Conservation (phyloP, 768 basidiomycete genomes). For the Cystobasidium onofrii region DNA sequence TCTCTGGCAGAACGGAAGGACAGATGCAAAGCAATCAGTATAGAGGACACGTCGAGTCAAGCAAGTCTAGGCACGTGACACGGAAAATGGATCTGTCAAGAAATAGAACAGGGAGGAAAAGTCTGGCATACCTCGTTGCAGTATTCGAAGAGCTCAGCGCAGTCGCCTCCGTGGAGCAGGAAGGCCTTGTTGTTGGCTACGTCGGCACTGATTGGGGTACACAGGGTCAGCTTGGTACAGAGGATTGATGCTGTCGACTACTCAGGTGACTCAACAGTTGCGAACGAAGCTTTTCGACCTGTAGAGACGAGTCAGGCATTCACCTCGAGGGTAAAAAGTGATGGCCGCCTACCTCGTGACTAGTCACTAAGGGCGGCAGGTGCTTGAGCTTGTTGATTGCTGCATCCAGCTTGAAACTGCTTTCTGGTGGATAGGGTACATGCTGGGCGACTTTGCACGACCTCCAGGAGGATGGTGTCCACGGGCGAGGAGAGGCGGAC, state of each 20-base stretch:
- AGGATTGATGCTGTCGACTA: too few relatives aligned
- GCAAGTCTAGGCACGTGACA: neutral
- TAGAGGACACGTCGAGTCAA: too few relatives aligned
- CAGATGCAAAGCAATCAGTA: too few relatives aligned
- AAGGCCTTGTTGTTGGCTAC: constrained; percentile 86
- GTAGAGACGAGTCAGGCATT: neutral
- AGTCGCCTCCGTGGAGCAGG: constrained; percentile 92
- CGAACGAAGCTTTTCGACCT: constrained; percentile 44
- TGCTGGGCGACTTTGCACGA: constrained; percentile 69
- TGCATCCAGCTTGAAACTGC: constrained; percentile 10
- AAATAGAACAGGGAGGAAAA: neutral
- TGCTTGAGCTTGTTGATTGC: constrained; percentile 52
- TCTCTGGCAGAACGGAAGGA: constrained; percentile 51
- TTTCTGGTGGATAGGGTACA: constrained; percentile 35
- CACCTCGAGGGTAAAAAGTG: too few relatives aligned
- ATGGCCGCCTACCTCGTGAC: constrained; percentile 65
- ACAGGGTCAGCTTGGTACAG: too few relatives aligned
- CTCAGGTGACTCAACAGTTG: too few relatives aligned
- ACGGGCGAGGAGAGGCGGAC: constrained; percentile 47
- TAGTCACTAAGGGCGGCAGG: constrained; percentile 84
- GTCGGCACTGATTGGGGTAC: constrained; percentile 38
- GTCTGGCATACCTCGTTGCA: constrained; percentile 11
- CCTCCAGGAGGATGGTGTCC: constrained; percentile 76
- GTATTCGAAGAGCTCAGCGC: constrained; percentile 46
- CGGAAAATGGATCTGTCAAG: neutral